Evolutionary conservation across 106 monocot species (phyloP).

Genomic region (Ottelia alismoides): DNA sequence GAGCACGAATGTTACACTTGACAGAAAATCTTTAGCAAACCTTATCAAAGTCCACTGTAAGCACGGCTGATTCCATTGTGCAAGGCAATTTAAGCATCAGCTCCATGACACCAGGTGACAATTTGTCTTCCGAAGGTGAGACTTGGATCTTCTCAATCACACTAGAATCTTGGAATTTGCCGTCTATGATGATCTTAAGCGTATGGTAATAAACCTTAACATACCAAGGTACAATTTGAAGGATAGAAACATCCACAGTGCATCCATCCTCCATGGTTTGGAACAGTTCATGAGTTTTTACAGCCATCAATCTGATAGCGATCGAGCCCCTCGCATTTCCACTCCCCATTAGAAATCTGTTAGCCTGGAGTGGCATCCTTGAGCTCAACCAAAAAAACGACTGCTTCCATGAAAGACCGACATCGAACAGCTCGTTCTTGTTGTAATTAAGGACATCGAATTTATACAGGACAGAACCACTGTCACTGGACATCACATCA

Average conservation of each 20-base stretch:
- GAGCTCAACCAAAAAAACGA: conserved; percentile 50
- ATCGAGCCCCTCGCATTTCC: conserved; percentile 96
- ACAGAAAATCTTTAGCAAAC: conserved; percentile 20
- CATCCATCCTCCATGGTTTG: conserved; percentile 22
- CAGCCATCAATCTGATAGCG: conserved; percentile 63
- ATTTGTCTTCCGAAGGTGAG: conserved; percentile 85
- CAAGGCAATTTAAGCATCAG: conserved; percentile 74
- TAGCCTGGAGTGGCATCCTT: conserved; percentile 49
- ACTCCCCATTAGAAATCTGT: conserved; percentile 87
- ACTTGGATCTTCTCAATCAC: conserved; percentile 71
- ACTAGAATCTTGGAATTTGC: conserved; percentile 31
- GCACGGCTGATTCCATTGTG: conserved; percentile 33
- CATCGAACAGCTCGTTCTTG: conserved; percentile 39
- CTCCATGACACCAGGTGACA: conserved; percentile 74
- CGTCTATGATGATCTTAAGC: conserved; percentile 61
- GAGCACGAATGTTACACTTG: background rate
- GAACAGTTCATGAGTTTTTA: conserved; percentile 15
- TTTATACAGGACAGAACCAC: conserved; percentile 45
- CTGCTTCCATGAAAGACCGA: conserved; percentile 75
- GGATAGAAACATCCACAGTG: conserved; percentile 40
- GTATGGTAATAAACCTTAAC: conserved; percentile 96
- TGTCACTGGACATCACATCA: conserved; percentile 31
- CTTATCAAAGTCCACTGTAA: conserved; percentile 91
- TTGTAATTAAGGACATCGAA: conserved; percentile 32
- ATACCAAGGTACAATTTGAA: conserved; percentile 98